These are phyloP conservation scores for Talaromyces sp. DNA, from an alignment of 2,329 filamentous ascomycete species.

Conservation along the genomic window DNA sequence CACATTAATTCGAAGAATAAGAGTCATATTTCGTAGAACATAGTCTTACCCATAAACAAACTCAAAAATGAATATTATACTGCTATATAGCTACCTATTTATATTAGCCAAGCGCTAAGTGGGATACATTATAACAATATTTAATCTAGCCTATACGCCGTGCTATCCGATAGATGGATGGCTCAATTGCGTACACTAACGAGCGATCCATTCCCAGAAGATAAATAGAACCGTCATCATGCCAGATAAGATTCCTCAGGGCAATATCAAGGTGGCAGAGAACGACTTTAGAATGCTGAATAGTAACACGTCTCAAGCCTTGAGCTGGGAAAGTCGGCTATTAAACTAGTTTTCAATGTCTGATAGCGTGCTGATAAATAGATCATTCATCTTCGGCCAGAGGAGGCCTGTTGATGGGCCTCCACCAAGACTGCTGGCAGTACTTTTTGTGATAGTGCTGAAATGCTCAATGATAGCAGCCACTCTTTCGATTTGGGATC, in stretches of 20 bases:
- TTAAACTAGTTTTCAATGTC: slow-evolving; percentile 23
- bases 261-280: slow-evolving; percentile 19
- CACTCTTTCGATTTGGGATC: slow-evolving; percentile 18
- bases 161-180: too few species aligned
- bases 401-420: slow-evolving; percentile 20
- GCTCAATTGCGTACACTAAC: too few species aligned
- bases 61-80: too few species aligned
- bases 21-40: too few species aligned
- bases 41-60: too few species aligned
- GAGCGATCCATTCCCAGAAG: slow-evolving; percentile 2
- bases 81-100: too few species aligned
- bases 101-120: too few species aligned
- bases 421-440: slow-evolving; percentile 18
- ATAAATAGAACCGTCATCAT: slow-evolving; percentile 23
- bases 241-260: slow-evolving; percentile 23
- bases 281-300: not conserved
- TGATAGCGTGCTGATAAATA: slow-evolving; percentile 19
- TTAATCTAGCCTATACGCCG: too few species aligned
- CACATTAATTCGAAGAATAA: too few species aligned
- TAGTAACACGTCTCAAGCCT: not conserved
- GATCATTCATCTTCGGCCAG: slow-evolving; percentile 21
- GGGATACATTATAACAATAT: too few species aligned
- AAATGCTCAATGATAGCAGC: slow-evolving; percentile 20
- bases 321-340: slow-evolving; percentile 18
- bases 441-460: slow-evolving; percentile 11